These are phyloP conservation scores for Paulownia fortunei DNA, from an alignment of 257 asterid genomes.

Conservation along the genomic window DNA sequence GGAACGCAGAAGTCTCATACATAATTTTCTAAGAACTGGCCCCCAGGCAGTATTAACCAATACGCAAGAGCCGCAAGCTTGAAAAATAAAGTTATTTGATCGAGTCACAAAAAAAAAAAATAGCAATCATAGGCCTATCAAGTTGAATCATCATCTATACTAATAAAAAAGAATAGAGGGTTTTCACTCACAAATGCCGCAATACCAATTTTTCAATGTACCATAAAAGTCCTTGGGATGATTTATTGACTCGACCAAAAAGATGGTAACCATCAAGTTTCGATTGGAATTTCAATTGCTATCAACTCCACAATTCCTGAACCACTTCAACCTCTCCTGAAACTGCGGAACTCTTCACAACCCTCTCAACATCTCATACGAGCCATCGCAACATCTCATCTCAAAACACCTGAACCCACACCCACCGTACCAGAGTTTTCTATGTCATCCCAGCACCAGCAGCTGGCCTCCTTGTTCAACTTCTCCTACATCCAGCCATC, in stretches of 20 bases:
- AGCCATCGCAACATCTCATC: conserved; percentile 3
- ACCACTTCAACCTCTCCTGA: neutral
- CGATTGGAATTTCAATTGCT: conserved; percentile 7
- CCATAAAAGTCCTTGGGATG: neutral
- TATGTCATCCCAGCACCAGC: neutral
- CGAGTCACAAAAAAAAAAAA: neutral
- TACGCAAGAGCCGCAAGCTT: conserved; percentile 3
- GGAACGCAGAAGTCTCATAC: conserved; percentile 22
- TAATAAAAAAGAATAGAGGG: conserved; percentile 13
- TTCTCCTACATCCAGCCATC: conserved; percentile 4
- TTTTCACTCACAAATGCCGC: neutral
- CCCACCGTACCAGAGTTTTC: neutral
- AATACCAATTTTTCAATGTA: neutral
- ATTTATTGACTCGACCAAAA: conserved; percentile 13
- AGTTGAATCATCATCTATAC: neutral
- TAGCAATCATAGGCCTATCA: neutral
- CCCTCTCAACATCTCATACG: neutral
- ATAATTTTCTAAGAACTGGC: neutral
- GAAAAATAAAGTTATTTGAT: conserved; percentile 16
- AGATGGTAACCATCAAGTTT: conserved; percentile 1
- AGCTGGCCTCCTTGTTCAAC: neutral
- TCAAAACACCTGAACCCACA: conserved; percentile 10
- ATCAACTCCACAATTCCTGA: conserved; percentile 7
- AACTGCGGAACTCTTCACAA: neutral
- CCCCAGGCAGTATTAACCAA: conserved; percentile 3